phyloP scores from a whole-genome alignment of 768 basidiomycete genomes.

The Boletus rex-veris region DNA sequence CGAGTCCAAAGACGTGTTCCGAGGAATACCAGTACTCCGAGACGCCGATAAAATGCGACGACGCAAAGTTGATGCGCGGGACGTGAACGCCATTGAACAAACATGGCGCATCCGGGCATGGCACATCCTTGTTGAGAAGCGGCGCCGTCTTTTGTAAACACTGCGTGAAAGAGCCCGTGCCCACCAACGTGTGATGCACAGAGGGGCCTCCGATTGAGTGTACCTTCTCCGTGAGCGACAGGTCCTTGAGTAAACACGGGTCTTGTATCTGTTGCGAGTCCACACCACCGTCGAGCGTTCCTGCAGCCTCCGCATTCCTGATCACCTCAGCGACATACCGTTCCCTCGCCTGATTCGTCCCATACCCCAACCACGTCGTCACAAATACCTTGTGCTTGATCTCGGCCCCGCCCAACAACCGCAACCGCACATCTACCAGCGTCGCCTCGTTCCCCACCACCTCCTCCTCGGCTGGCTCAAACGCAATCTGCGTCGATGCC shows the following conservation, averaged over 20 bases:
- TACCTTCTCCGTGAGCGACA: constrained; percentile 58
- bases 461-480: constrained; percentile 73
- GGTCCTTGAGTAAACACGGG: constrained; percentile 84
- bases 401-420: constrained; percentile 79
- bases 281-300: constrained; percentile 29
- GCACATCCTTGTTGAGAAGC: constrained; percentile 78
- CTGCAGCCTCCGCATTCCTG: constrained; percentile 57
- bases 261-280: constrained; percentile 55
- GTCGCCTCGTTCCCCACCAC: constrained; percentile 47
- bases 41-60: constrained; percentile 92
- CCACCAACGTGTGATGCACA: constrained; percentile 55
- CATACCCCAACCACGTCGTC: constrained; percentile 98
- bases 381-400: constrained; percentile 93
- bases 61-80: constrained; percentile 90
- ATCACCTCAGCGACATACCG: constrained; percentile 78
- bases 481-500: constrained; percentile 97
- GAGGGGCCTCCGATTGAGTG: constrained; percentile 39
- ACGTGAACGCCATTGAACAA: constrained; percentile 94
- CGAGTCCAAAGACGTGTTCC: constrained; percentile 92
- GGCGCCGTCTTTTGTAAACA: constrained; percentile 73
- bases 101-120: constrained; percentile 83
- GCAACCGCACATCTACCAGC: constrained; percentile 76
- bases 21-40: constrained; percentile 99
- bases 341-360: constrained; percentile 95
- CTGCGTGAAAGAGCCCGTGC: constrained; percentile 87